phyloP scores from a whole-genome alignment of 2,329 filamentous ascomycete genomes.

The Aspergillus sp. region DNA sequence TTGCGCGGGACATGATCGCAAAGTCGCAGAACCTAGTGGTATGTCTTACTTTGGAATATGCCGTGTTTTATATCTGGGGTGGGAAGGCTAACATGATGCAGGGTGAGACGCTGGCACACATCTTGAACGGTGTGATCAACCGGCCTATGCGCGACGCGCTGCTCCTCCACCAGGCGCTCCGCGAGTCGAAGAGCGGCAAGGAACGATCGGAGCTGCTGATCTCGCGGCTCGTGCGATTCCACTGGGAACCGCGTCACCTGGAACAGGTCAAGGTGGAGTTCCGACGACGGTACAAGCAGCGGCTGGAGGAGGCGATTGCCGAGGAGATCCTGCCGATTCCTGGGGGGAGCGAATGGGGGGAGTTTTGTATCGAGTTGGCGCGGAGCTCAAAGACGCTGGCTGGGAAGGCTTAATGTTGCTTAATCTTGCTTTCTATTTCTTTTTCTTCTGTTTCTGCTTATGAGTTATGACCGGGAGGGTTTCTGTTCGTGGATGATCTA shows the following conservation, averaged over 20 bases:
- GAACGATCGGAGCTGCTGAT: conserved; percentile 86
- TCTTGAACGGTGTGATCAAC: conserved; percentile 96
- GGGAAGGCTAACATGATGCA: conserved; percentile 37
- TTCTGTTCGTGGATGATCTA: background rate
- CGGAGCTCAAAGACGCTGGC: conserved; percentile 30
- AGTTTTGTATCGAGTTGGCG: conserved; percentile 68
- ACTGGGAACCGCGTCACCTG: conserved; percentile 88
- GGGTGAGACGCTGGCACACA: conserved; percentile 92
- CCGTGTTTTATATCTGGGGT: background rate
- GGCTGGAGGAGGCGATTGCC: conserved; percentile 74
- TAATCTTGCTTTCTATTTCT: background rate
- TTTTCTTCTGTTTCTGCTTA: background rate
- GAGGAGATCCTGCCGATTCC: conserved; percentile 66
- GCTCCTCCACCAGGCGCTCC: conserved; percentile 85
- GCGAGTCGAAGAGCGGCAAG: conserved; percentile 65
- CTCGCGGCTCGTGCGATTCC: conserved; percentile 79
- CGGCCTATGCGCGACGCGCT: conserved; percentile 89
- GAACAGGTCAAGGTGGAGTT: conserved; percentile 77
- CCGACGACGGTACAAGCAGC: conserved; percentile 69
- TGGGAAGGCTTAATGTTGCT: conserved; percentile 4
- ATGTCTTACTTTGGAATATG: conserved; percentile 43
- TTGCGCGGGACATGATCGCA: conserved; percentile 80
- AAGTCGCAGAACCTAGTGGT: conserved; percentile 93
- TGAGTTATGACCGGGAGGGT: background rate
- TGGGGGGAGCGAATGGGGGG: conserved; percentile 62